Conservation (phyloP, 2,329 filamentous ascomycete genomes). For the Verticillium alfalfae region DNA sequence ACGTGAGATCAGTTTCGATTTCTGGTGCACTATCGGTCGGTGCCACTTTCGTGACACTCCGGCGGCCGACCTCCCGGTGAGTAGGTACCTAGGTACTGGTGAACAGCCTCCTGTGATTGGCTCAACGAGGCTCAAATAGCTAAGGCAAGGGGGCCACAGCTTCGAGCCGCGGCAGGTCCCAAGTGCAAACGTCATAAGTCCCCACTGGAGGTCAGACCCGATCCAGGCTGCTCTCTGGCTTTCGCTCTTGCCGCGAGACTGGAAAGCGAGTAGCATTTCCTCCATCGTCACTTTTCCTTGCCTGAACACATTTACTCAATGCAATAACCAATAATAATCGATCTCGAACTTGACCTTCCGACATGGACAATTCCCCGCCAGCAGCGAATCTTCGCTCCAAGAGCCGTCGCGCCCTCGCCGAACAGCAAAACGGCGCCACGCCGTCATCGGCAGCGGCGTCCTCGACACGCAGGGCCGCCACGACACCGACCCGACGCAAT, state of each 20-base stretch:
- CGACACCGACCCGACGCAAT: slow-evolving; percentile 26
- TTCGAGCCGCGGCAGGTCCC: neutral
- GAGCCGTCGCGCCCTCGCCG: slow-evolving; percentile 10
- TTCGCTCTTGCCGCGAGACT: neutral
- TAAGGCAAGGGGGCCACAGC: neutral
- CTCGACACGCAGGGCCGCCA: neutral
- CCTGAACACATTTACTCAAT: neutral
- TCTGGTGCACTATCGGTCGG: too few species aligned
- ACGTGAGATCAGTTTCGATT: too few species aligned
- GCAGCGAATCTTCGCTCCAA: slow-evolving; percentile 10
- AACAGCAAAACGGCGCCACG: slow-evolving; percentile 9
- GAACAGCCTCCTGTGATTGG: neutral
- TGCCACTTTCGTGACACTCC: too few species aligned
- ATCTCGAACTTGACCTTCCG: neutral
- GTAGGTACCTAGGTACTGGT: too few species aligned
- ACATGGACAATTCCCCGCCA: slow-evolving; percentile 10
- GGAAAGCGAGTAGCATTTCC: neutral
- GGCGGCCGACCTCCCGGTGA: too few species aligned
- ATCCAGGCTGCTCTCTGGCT: neutral
- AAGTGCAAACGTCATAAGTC: neutral
- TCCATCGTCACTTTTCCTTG: neutral
- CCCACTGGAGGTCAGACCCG: neutral
- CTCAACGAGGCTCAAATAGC: neutral
- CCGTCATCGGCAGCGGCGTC: slow-evolving; percentile 5
- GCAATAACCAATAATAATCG: neutral